A percentile compares a stretch with the other conserved stretches of the same genome.
These are phyloP conservation scores for Apiospora malaysiana DNA, from an alignment of 2,329 filamentous ascomycete genomes.

Conservation along the genomic window DNA sequence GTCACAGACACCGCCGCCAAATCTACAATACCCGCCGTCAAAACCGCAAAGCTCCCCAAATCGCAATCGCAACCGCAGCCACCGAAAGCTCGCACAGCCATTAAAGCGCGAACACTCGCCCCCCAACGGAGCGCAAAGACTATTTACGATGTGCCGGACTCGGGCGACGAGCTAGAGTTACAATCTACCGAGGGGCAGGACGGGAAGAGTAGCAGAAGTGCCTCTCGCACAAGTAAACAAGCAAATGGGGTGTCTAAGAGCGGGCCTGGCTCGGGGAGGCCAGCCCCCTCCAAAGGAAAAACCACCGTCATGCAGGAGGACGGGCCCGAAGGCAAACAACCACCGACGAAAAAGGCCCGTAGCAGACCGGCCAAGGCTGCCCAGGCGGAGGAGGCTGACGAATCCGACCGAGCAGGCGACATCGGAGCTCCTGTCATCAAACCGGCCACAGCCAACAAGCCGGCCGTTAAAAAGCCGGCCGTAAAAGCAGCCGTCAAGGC, in stretches of 20 bases:
- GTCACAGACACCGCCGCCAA: background rate
- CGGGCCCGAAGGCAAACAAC: background rate
- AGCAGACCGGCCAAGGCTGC: background rate
- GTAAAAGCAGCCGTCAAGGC: too few species aligned
- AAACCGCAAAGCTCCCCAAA: background rate
- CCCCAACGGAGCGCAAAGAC: slow-evolving; percentile 30
- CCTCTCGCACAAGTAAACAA: background rate
- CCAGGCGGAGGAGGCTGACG: background rate
- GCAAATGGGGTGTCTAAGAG: background rate
- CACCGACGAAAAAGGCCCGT: background rate
- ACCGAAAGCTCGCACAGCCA: background rate
- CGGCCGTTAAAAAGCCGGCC: slow-evolving; percentile 23
- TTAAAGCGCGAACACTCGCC: background rate
- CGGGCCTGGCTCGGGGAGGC: background rate
- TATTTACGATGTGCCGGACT: slow-evolving; percentile 39
- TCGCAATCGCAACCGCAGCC: background rate
- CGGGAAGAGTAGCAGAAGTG: slow-evolving; percentile 19
- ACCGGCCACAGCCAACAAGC: background rate
- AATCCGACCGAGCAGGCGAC: background rate
- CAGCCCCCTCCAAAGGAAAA: background rate
- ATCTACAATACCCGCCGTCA: background rate
- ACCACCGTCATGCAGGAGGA: background rate
- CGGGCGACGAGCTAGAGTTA: slow-evolving; percentile 33
- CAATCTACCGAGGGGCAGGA: slow-evolving; percentile 8
- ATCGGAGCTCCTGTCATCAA: too few species aligned